Conservation (phyloP, 2,329 filamentous ascomycete genomes). For the Penicillium expansum region DNA sequence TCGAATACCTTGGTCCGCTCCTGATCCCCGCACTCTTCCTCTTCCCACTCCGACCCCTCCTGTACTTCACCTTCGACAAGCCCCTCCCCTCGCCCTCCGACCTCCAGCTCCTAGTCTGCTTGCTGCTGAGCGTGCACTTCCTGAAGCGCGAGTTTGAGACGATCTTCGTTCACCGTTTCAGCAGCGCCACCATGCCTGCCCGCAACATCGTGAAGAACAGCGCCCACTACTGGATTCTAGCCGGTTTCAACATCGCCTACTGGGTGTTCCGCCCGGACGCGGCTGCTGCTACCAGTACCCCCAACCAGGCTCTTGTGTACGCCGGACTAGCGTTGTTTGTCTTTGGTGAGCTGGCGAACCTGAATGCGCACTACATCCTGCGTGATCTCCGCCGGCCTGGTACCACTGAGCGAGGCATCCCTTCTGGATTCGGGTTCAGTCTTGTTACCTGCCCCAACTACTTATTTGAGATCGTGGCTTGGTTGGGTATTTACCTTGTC, state of each 20-base stretch:
- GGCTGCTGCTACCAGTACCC: conserved; percentile 56
- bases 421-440: conserved; percentile 76
- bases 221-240: conserved; percentile 86
- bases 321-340: conserved; percentile 68
- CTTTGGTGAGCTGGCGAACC: conserved; percentile 77
- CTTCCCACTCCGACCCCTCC: conserved; percentile 66
- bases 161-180: conserved; percentile 91
- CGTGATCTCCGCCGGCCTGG: conserved; percentile 73
- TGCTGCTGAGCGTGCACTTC: conserved; percentile 78
- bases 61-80: conserved; percentile 58
- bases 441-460: conserved; percentile 97
- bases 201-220: conserved; percentile 93
- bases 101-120: conserved; percentile 70
- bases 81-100: conserved; percentile 55
- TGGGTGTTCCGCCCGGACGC: conserved; percentile 79
- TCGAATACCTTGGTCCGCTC: conserved; percentile 92
- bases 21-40: conserved; percentile 77
- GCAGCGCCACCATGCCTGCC: conserved; percentile 87
- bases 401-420: conserved; percentile 83
- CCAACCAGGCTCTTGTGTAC: conserved; percentile 58
- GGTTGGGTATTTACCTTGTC: conserved; percentile 77
- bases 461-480: conserved; percentile 84
- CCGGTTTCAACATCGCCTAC: conserved; percentile 76
- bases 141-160: conserved; percentile 95
- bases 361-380: conserved; percentile 75